phyloP scores from a whole-genome alignment of 2,329 filamentous ascomycete genomes.

The Amesomyces nigricolor region DNA sequence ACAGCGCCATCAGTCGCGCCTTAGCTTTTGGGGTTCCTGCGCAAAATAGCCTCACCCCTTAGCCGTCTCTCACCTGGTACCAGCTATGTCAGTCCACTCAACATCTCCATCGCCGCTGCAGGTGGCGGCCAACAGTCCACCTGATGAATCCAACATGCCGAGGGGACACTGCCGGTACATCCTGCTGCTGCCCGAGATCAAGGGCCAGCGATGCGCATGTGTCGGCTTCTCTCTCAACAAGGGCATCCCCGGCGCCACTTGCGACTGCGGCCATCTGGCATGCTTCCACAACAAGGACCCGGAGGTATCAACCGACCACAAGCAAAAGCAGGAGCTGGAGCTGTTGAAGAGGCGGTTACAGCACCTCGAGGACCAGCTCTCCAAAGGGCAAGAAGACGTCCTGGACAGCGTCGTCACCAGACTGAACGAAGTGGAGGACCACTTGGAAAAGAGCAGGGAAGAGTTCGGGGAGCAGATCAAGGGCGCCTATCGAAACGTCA shows the following conservation, averaged over 20 bases:
- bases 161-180: constrained; percentile 56
- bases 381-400: constrained; percentile 33
- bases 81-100: constrained; percentile 28
- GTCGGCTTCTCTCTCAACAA: constrained; percentile 52
- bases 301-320: constrained; percentile 38
- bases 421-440: constrained; percentile 49
- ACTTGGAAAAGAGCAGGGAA: constrained; percentile 46
- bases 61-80: neutral
- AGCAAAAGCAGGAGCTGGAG: constrained; percentile 42
- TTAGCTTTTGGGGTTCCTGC: neutral
- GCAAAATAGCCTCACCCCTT: neutral
- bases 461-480: constrained; percentile 50
- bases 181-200: constrained; percentile 50
- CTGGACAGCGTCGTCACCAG: constrained; percentile 38
- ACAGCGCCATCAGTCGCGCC: neutral
- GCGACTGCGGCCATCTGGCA: constrained; percentile 55
- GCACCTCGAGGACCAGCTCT: constrained; percentile 40
- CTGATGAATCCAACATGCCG: constrained; percentile 46
- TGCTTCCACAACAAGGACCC: constrained; percentile 52
- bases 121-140: constrained; percentile 23
- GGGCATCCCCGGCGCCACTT: constrained; percentile 48
- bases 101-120: constrained; percentile 29
- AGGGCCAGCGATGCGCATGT: constrained; percentile 54
- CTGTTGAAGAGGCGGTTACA: constrained; percentile 43
- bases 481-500: constrained; percentile 49